Conservation (phyloP, 805 yeast genomes). For the Kazachstania bromeliacearum region DNA sequence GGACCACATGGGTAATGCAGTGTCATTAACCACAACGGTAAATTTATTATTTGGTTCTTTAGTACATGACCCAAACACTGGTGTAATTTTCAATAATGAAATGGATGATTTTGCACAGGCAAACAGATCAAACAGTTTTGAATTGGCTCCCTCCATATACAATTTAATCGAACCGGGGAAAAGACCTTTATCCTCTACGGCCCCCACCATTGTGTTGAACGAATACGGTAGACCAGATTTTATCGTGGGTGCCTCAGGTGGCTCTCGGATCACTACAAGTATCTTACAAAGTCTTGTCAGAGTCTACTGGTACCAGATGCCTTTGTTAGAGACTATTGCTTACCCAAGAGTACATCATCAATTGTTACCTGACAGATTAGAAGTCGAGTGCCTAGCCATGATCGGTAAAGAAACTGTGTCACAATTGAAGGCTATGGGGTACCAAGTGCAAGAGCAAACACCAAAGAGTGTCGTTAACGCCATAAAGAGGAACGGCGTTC, state of each 20-base stretch:
- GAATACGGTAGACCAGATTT: constrained; percentile 45
- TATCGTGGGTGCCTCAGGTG: constrained; percentile 90
- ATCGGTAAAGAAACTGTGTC: constrained; percentile 34
- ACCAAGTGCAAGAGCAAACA: constrained; percentile 32
- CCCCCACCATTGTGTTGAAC: constrained; percentile 60
- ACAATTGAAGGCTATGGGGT: constrained; percentile 39
- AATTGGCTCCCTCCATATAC: constrained; percentile 68
- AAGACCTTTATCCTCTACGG: constrained; percentile 76
- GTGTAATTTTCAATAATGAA: constrained; percentile 75
- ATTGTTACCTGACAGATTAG: constrained; percentile 59
- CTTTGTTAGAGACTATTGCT: constrained; percentile 59
- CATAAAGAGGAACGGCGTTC: constrained; percentile 32
- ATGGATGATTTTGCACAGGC: constrained; percentile 93
- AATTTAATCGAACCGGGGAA: constrained; percentile 68
- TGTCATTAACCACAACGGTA: constrained; percentile 80
- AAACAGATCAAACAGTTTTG: constrained; percentile 61
- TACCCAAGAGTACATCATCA: constrained; percentile 87
- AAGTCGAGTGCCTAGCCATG: constrained; percentile 44
- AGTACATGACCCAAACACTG: constrained; percentile 74
- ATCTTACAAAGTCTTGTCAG: constrained; percentile 74
- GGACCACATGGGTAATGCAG: constrained; percentile 68
- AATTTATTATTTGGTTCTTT: constrained; percentile 76
- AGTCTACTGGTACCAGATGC: constrained; percentile 45
- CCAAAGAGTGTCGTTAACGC: constrained; percentile 55
- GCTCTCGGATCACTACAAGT: constrained; percentile 75